A percentile compares a stretch with the other conserved stretches of the same genome.
Conservation (phyloP, 75 land plant genomes). For the Pinus tabuliformis region DNA sequence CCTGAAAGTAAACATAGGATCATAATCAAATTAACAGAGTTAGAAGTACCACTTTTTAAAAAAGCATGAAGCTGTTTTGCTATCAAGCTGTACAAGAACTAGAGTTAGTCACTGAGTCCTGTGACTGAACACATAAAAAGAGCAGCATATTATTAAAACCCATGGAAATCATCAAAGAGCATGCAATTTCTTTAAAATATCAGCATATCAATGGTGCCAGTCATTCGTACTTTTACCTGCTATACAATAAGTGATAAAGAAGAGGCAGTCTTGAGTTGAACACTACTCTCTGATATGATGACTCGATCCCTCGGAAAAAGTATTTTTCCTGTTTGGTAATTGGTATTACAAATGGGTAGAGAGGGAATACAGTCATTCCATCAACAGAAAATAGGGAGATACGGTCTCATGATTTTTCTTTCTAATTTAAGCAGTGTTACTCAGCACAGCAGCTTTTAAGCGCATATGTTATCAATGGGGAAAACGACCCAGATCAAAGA, state of each 20-base stretch:
- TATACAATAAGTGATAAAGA: background rate
- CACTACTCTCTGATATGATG: background rate
- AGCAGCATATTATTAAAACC: background rate
- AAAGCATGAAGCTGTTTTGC: background rate
- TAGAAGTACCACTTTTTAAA: background rate
- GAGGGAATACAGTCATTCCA: background rate
- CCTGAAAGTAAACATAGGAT: conserved; percentile 17
- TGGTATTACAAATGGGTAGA: background rate
- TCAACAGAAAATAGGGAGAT: background rate
- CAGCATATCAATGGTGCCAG: background rate
- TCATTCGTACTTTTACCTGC: background rate
- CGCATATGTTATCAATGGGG: too few species aligned
- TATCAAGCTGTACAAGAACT: background rate
- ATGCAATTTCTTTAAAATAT: background rate
- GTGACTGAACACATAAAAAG: background rate
- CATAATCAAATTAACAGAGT: conserved; percentile 2
- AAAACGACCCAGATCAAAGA: too few species aligned
- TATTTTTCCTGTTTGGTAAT: background rate
- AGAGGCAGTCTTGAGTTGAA: background rate
- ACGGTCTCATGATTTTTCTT: background rate
- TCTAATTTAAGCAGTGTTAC: background rate
- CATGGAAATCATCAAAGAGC: background rate
- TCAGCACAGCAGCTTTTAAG: background rate
- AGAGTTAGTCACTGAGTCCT: background rate
- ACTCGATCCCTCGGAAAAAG: too few species aligned